Evolutionary conservation across 805 yeast species (phyloP), one percentile per base, ranked within the genome.

Genomic region (Barnettozyma pratensis): DNA sequence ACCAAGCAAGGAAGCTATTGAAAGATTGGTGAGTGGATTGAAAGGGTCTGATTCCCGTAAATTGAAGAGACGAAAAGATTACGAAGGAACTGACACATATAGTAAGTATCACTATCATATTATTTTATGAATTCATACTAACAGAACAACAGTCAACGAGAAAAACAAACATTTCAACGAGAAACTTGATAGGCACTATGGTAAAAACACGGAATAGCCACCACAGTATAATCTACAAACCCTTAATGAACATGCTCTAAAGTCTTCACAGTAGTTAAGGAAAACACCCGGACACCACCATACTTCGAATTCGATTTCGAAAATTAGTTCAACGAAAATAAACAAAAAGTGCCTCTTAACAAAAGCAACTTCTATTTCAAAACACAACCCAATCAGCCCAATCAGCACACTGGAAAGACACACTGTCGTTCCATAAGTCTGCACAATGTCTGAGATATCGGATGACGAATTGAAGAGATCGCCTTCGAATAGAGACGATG

Each of bases 151-250:
- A 54, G 59, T 87, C 60, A 86, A 83, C 60, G 88, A 82, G 54
- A 83, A 82, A 64, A 87, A 87, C 69, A 77, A 75, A 60, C 83
- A 83, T 55, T 87, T 86, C 65, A 87, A 86, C 65, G 77, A 76
- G 60, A 86, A 87, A 58, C 67, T 87, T 54, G 64, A 76, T 41
- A 69, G 90, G 32, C 80, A 80, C 52, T 81, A 80, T 55, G 75
- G 73, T 50, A 68, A 70, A 48, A 68, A 31, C 25, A 32, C 32
- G 35, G 42, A 44, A 8, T 34, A 44, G 28, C n/a, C 67, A 42
- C 63, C 65, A 38, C 5, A 30, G 12, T 9, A 9, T 14, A 6
- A 19, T 3, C 19, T 2, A 19, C 19, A 19, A 19, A 19, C 19
- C 19, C 19, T 19, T 19, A 19, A 19, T 19, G 19, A 19, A 19